Percentiles rank a stretch among this genome's conserved stretches.
Evolutionary conservation across 176 grass and related monocot species (phyloP).

Genomic region (Carex scoparia): DNA sequence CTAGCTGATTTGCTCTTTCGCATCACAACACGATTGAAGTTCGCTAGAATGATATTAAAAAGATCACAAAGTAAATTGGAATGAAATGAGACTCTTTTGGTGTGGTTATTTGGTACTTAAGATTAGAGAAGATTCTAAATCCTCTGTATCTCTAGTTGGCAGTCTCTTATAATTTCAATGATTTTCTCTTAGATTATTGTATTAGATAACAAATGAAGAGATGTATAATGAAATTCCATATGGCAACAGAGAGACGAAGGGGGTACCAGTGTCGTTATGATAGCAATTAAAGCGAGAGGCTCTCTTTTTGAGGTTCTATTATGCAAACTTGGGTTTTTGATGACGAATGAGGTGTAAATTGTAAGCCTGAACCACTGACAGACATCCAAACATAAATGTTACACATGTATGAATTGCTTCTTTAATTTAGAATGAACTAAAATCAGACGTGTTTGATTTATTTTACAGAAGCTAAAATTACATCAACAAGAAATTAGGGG

Average conservation of each 20-base stretch:
- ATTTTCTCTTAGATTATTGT: neutral
- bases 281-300: neutral
- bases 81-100: neutral
- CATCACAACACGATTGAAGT: neutral
- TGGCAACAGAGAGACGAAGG: neutral
- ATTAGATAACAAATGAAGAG: neutral
- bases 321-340: neutral
- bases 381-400: neutral
- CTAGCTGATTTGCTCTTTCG: neutral
- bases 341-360: neutral
- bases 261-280: neutral
- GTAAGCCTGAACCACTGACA: neutral
- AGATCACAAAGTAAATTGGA: neutral
- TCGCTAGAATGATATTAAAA: neutral
- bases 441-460: neutral
- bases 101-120: neutral
- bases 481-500: neutral
- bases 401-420: neutral
- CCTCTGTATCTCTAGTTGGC: no score
- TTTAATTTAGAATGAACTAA: neutral
- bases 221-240: neutral
- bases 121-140: no score
- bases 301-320: neutral
- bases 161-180: neutral
- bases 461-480: slow-evolving; percentile 12